Conservation (phyloP, 371 early-diverging fungal species). For the Apophysomyces sp. region DNA sequence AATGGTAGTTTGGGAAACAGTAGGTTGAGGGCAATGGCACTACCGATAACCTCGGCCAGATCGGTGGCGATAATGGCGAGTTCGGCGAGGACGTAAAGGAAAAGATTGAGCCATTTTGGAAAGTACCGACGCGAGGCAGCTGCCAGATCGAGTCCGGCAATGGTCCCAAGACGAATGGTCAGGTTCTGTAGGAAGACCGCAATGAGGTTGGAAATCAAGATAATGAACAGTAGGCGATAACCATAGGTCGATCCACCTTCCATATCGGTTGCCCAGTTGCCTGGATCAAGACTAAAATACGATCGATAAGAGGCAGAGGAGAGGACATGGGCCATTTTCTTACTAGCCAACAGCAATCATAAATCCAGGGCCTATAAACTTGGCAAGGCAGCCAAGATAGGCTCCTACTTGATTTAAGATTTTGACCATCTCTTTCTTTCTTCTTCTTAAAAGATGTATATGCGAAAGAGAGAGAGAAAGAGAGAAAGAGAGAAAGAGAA, state of each 20-base stretch:
- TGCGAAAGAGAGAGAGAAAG: neutral
- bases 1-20: slow-evolving; percentile 70
- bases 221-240: slow-evolving; percentile 71
- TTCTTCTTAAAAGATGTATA: neutral
- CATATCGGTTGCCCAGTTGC: slow-evolving; percentile 79
- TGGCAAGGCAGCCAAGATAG: slow-evolving; percentile 22
- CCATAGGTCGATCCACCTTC: slow-evolving; percentile 75
- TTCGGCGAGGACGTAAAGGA: slow-evolving; percentile 73
- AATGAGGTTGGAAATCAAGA: slow-evolving; percentile 74
- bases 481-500: neutral
- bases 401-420: neutral
- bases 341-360: slow-evolving; percentile 55
- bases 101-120: slow-evolving; percentile 52
- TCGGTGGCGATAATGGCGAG: slow-evolving; percentile 77
- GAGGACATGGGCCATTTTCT: neutral
- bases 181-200: slow-evolving; percentile 78
- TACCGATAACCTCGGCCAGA: slow-evolving; percentile 85
- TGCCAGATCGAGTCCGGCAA: slow-evolving; percentile 75
- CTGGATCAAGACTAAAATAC: slow-evolving; percentile 58
- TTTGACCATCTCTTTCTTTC: neutral
- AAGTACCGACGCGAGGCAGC: slow-evolving; percentile 63
- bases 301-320: neutral
- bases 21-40: slow-evolving; percentile 80
- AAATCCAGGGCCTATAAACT: slow-evolving; percentile 50
- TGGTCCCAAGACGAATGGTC: slow-evolving; percentile 77